phyloP scores from a whole-genome alignment of 257 asterid species.

The Parsonsia alboflavescens region DNA sequence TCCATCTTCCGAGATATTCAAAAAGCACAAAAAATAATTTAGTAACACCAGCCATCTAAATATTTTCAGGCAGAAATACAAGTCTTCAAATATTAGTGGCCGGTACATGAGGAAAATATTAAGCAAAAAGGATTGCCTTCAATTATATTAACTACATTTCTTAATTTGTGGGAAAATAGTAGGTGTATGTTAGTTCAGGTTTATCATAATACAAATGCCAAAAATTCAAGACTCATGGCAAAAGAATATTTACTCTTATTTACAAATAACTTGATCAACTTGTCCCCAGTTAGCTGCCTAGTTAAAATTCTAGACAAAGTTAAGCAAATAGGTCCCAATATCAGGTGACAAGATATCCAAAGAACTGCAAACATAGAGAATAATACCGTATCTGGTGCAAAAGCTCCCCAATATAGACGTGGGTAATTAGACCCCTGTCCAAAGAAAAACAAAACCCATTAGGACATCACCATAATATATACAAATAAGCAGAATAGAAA shows the following conservation, averaged over 20 bases:
- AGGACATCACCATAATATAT: constrained; percentile 1
- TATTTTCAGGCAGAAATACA: neutral
- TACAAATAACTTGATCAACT: neutral
- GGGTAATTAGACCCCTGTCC: constrained; percentile 74
- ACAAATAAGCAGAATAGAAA: constrained; percentile 12
- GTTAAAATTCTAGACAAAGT: neutral
- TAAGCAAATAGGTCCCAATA: neutral
- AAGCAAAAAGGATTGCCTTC: neutral
- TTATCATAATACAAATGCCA: neutral
- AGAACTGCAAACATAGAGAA: neutral
- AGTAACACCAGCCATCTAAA: neutral
- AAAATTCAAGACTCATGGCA: neutral
- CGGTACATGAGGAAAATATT: neutral
- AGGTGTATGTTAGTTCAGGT: neutral
- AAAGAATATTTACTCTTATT: neutral
- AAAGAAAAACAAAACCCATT: constrained; percentile 10
- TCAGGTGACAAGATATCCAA: neutral
- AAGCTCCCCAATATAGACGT: constrained; percentile 78
- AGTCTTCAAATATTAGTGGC: no score
- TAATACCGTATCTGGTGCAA: constrained; percentile 65
- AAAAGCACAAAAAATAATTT: no score
- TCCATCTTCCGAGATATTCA: neutral
- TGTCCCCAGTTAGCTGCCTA: neutral
- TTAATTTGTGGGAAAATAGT: neutral
- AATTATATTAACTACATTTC: neutral